These are phyloP conservation scores for Camellia sinensis DNA, from an alignment of 148 eudicot species.

Conservation along the genomic window DNA sequence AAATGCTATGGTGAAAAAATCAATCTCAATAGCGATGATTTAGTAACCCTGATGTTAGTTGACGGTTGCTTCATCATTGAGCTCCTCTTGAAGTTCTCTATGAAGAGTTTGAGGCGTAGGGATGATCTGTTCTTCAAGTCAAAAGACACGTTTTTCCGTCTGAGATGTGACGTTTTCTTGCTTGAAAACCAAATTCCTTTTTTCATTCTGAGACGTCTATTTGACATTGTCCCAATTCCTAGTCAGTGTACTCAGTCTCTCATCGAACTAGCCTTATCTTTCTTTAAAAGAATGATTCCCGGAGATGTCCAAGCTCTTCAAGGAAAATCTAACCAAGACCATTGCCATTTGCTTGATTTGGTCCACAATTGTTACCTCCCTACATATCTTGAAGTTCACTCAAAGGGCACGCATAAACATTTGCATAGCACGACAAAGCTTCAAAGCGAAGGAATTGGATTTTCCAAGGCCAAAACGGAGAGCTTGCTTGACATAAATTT, in stretches of 20 bases:
- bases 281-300: constrained; percentile 42
- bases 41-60: constrained; percentile 47
- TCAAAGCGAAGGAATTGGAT: neutral
- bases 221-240: constrained; percentile 37
- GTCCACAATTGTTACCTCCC: constrained; percentile 48
- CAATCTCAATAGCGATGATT: constrained; percentile 27
- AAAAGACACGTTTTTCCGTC: constrained; percentile 18
- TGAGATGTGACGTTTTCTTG: constrained; percentile 49
- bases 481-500: too few species aligned
- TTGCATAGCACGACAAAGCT: constrained; percentile 8
- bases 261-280: constrained; percentile 38
- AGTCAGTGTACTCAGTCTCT: constrained; percentile 27
- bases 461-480: too few species aligned
- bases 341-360: constrained; percentile 52
- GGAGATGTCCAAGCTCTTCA: constrained; percentile 21
- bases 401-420: neutral
- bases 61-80: constrained; percentile 63
- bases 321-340: constrained; percentile 33
- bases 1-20: constrained; percentile 37
- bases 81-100: constrained; percentile 35
- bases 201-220: constrained; percentile 39
- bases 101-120: constrained; percentile 43
- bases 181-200: constrained; percentile 67
- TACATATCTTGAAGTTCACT: constrained; percentile 18
- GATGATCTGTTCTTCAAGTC: constrained; percentile 43